Evolutionary conservation across 129 eudicot genomes (phyloP), one percentile per base, ranked within the genome.

Genomic region (Calendula officinalis): DNA sequence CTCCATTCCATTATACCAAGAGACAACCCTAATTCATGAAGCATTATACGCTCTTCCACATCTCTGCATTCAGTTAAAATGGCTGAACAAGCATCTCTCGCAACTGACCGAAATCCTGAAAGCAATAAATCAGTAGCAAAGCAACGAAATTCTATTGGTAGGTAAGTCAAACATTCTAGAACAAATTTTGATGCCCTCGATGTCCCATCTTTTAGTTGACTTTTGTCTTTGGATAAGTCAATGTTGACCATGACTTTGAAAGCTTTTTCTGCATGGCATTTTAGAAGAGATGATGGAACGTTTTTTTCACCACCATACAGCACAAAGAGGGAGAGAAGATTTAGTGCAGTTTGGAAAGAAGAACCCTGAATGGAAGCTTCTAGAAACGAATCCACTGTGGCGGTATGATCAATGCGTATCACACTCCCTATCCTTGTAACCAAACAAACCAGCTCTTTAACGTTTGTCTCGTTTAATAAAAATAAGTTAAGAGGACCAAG

Each of bases 1-100:
- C 88, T 77, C 99, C 99, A 92, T 62, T 92, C 99, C 78, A 81
- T 46, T 56, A 88, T 66, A 65, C 99, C 99, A 55, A 92, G 87
- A 64, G 85, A 75, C 48, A 86, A 68, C 14, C 99, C 99, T 14
- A 88, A 74, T 56, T 77, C 91, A 73, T 92, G 99, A 77, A 92
- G 87, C 83, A 92, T 85, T 65, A 78, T 63, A 44, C 78, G 87
- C 47, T 92, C 83, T 42, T 88, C 84, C 32, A 48, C 41, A 39
- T 67, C 46, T 59, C 73, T 80, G 64, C 99, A 92, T 67, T 85
- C 84, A 40, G 39, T 43, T 61, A 92, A 75, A 76, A 92, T 84
- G 57, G 80, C 85, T 11, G 74, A 73, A 44, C 87, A 78, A 57
- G 83, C 95, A 71, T 82, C 88, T 72, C 75, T 87, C n/a, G 69